Evolutionary conservation across 164 flowering plant genomes (phyloP).

Genomic region (Vitis amurensis): DNA sequence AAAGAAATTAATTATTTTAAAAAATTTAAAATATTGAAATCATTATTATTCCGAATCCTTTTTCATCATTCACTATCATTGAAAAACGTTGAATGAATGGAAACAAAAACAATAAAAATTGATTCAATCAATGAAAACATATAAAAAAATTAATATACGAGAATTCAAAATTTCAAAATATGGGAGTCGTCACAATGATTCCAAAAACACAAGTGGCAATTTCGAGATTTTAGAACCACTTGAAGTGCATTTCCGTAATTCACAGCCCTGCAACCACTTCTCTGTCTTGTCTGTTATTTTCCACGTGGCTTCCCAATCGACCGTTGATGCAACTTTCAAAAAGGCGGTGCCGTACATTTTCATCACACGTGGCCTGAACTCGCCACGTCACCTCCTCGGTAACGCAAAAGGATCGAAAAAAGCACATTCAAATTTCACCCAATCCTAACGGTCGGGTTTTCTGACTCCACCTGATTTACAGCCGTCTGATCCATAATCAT

Average conservation of each 20-base stretch:
- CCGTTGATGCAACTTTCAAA: neutral
- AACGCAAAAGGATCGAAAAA: conserved; percentile 7
- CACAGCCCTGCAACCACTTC: neutral
- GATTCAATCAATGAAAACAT: no score
- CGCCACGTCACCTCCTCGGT: conserved; percentile 13
- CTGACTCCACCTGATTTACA: conserved; percentile 5
- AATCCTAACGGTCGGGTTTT: conserved; percentile 29
- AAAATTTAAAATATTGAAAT: no score
- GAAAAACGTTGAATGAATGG: no score
- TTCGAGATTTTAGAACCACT: neutral
- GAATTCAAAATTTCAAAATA: no score
- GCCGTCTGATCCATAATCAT: conserved; percentile 26
- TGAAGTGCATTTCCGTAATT: neutral
- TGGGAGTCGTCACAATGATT: neutral
- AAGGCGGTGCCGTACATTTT: no score
- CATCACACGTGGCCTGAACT: conserved; percentile 13
- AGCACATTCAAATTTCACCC: conserved; percentile 20
- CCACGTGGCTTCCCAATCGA: neutral
- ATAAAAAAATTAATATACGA: no score
- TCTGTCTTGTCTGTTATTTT: neutral
- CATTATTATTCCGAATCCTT: no score
- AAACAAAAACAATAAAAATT: no score
- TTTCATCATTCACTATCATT: no score
- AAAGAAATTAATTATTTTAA: no score
- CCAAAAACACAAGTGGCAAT: neutral